Base-by-base conservation (phyloP, 192 early-diverging fungal species). In the Linnemannia elongata region DNA sequence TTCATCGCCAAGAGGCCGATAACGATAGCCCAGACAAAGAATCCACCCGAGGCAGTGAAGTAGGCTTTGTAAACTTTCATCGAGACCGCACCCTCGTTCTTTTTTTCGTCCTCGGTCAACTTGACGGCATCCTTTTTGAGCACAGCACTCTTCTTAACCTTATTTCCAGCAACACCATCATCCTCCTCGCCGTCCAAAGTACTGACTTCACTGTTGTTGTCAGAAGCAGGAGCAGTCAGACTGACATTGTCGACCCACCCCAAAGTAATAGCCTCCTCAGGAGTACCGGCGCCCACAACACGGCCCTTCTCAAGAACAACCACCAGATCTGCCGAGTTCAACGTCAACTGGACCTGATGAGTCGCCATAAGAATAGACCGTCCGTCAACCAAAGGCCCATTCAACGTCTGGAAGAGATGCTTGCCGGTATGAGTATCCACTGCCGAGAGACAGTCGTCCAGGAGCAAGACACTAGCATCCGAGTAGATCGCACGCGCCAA, bases 391-490 rank as follows among this genome's bases (percentile, higher is more conserved):
- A 97, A 81, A n/a, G 92, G 93, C 30, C 93, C 93, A 27, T 93
- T 90, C 80, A 99, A 78, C 54, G 95, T 97, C 68, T 94, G 78
- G 69, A 96, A 94, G 30, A 99, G 88, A 74, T 97, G 95, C 74
- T 94, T 94, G 30, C 95, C 97, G 10, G 98, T 99, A 70, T 97
- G 97, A 18, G 97, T 94, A 85, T 99, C 99, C 0, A 99, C 98
- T 20, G 99, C 99, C 7, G 96, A 96, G 72, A 98, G 90, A 82
- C 95, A 96, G 88, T 97, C 98, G 88, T 98, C 97, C 44, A 97
- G 85, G 2, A 98, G 84, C 42, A 98, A 75, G 20, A 93, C 91
- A 15, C 88, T 85, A 18, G 94, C 92, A 72, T 90, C 83, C 36
- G 91, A 93, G 88, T 98, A 99, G 7, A 98, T 90, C 8, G 97